Conservation (phyloP, 495 filamentous ascomycete species). For the Cercophora newfieldiana region DNA sequence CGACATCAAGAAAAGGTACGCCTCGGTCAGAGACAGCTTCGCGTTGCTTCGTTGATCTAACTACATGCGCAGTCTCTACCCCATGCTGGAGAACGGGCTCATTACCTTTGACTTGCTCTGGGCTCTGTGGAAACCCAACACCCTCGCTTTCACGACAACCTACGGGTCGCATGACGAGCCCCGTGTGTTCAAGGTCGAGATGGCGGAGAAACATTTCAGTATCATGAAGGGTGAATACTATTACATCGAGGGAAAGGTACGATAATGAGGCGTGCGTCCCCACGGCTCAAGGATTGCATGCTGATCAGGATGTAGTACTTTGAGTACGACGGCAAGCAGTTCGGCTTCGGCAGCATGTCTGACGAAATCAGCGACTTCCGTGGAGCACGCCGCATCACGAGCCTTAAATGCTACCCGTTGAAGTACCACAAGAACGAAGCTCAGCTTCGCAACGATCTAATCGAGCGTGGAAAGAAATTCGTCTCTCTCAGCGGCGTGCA, state of each 20-base stretch:
- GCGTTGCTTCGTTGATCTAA: background rate
- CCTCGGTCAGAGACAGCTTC: background rate
- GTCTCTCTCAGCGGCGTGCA: constrained; percentile 77
- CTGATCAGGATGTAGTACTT: constrained; percentile 45
- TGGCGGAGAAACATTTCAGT: constrained; percentile 67
- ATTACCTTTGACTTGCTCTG: constrained; percentile 91
- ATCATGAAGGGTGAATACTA: constrained; percentile 82
- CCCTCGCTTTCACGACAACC: constrained; percentile 76
- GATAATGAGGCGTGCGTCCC: constrained; percentile 1
- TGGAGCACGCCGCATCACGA: constrained; percentile 79
- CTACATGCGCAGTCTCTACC: constrained; percentile 61
- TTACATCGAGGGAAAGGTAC: constrained; percentile 74
- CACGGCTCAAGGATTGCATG: background rate
- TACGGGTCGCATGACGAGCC: constrained; percentile 81
- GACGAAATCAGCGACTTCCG: constrained; percentile 78
- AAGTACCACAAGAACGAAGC: constrained; percentile 78
- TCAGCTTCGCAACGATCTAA: constrained; percentile 61
- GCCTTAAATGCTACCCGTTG: constrained; percentile 74
- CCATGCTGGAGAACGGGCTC: constrained; percentile 76
- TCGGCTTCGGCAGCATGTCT: constrained; percentile 57
- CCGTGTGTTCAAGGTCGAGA: constrained; percentile 86
- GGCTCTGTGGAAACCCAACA: constrained; percentile 91
- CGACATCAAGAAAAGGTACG: constrained; percentile 64
- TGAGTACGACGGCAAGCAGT: constrained; percentile 78
- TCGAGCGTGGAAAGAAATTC: constrained; percentile 87